Evolutionary conservation across 768 basidiomycete species (phyloP), one percentile per base, ranked within the genome.

Genomic region (Xerocomellus chrysenteron): DNA sequence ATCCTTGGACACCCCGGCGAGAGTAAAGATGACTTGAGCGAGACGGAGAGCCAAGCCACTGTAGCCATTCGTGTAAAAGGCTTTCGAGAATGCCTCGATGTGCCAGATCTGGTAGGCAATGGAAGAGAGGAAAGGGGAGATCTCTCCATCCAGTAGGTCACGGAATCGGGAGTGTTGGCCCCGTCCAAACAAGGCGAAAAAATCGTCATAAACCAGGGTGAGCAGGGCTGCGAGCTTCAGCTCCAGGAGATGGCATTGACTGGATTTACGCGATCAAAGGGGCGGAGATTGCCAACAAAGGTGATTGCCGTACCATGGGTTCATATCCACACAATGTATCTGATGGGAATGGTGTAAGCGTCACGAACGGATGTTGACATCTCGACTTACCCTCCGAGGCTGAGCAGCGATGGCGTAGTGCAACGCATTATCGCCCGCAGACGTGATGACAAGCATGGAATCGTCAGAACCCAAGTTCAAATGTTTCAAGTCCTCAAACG

Each of bases 51-150:
- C 88, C 76, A 79, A 80, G 3, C 83, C 84, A 49, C 79, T 81
- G 67, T 90, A 89, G 12, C 89, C 89, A 37, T 78, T 78, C 63
- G 80, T 73, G 68, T 90, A 90, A 70, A 90, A 91, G 10, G 80
- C 80, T 2, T 78, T 64, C 3, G 69, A 63, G 64, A 78, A 80
- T 2, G 81, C 74, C 35, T 73, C 63, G 52, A 82, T 73, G 56
- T 82, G 78, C 90, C 90, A 91, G 74, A 89, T 90, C 56, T 87
- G 85, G 71, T 88, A 90, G 2, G 88, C 87, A 56, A 77, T 78
- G 17, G 86, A 85, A 26, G 89, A 88, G 17, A 91, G 78, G 61
- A 81, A 77, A 0, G 90, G 88, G 0, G 87, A 80, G 40, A 92
- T 74, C 58, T 78, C 78, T 50, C 73, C 74, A 60, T 86, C 85